phyloP scores from a whole-genome alignment of 768 basidiomycete species.

The Candolleomyces eurysporus region DNA sequence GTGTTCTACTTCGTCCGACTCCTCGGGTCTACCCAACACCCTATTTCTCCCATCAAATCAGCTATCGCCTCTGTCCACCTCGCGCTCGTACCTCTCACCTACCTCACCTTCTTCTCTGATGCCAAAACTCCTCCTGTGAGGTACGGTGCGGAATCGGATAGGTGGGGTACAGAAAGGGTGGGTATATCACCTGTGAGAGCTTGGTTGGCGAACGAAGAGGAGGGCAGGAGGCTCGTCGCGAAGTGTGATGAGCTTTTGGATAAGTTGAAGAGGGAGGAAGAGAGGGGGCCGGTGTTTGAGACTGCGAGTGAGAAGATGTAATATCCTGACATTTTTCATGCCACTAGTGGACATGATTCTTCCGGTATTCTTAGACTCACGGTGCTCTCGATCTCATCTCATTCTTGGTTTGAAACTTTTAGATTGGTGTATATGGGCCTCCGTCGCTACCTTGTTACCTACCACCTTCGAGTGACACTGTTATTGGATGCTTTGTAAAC shows the following conservation, averaged over 20 bases:
- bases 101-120: constrained; percentile 38
- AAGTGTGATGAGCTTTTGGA: constrained; percentile 56
- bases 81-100: constrained; percentile 55
- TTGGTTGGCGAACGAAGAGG: constrained; percentile 49
- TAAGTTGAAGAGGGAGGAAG: constrained; percentile 27
- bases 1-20: constrained; percentile 69
- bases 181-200: constrained; percentile 45
- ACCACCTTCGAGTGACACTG: too few relatives aligned
- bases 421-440: too few relatives aligned
- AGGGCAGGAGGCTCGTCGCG: constrained; percentile 46
- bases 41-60: constrained; percentile 59
- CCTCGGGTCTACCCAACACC: constrained; percentile 65
- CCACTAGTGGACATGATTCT: too few relatives aligned
- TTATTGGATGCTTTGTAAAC: too few relatives aligned
- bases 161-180: constrained; percentile 55
- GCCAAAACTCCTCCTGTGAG: constrained; percentile 34
- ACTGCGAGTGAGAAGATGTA: constrained; percentile 17
- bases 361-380: too few relatives aligned
- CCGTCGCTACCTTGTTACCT: too few relatives aligned
- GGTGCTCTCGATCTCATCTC: too few relatives aligned
- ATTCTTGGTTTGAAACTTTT: too few relatives aligned
- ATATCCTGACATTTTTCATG: background rate
- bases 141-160: constrained; percentile 55
- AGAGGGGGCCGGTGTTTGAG: constrained; percentile 13
- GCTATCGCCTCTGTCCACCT: constrained; percentile 67